These are phyloP conservation scores for Paraphoma sp. DNA, from an alignment of 2,329 filamentous ascomycete species.

Conservation along the genomic window DNA sequence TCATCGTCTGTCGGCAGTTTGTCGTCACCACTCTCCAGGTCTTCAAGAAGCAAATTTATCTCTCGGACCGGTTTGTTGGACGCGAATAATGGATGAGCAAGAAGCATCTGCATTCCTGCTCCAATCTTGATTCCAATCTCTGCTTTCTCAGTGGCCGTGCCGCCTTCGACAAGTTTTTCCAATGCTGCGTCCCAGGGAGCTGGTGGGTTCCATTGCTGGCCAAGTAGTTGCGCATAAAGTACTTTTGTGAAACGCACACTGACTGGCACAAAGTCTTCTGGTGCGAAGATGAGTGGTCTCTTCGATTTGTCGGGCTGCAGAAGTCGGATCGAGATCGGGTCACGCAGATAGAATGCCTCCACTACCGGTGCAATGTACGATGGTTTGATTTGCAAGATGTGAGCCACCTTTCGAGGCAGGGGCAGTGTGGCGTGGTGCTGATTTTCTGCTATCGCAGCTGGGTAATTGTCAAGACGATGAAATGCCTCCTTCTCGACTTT, in stretches of 20 bases:
- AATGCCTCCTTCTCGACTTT: slow-evolving; percentile 89
- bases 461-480: slow-evolving; percentile 85
- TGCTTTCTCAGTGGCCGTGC: slow-evolving; percentile 47
- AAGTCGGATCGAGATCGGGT: slow-evolving; percentile 76
- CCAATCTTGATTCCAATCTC: slow-evolving; percentile 89
- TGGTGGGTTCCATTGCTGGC: slow-evolving; percentile 77
- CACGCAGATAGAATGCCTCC: slow-evolving; percentile 91
- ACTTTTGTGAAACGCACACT: slow-evolving; percentile 86
- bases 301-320: slow-evolving; percentile 62
- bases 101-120: slow-evolving; percentile 89
- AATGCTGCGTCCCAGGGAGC: slow-evolving; percentile 61
- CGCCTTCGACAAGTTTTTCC: slow-evolving; percentile 34
- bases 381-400: slow-evolving; percentile 76
- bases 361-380: slow-evolving; percentile 81
- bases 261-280: slow-evolving; percentile 78
- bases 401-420: slow-evolving; percentile 82
- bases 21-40: slow-evolving; percentile 75
- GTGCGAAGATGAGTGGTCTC: slow-evolving; percentile 69
- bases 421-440: slow-evolving; percentile 77
- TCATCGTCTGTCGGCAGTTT: slow-evolving; percentile 73
- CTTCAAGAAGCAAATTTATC: slow-evolving; percentile 76
- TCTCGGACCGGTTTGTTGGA: slow-evolving; percentile 75
- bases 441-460: slow-evolving; percentile 73
- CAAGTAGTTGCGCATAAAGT: slow-evolving; percentile 87
- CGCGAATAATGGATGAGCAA: slow-evolving; percentile 70